Evolutionary conservation across 805 yeast species (phyloP), one percentile per base, ranked within the genome.

Genomic region (Cyberlindnera veronae): DNA sequence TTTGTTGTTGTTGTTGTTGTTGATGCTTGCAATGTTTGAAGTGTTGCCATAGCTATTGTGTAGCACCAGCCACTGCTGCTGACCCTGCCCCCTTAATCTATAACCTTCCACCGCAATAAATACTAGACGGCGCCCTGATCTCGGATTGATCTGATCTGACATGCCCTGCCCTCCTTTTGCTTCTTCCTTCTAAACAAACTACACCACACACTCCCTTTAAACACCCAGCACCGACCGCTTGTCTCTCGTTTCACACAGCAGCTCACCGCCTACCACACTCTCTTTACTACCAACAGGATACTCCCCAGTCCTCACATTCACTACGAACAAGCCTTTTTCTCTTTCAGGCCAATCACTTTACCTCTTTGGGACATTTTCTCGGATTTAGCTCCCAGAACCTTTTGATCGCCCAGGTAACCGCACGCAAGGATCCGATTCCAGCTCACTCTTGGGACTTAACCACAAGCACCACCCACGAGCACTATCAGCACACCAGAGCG

Each of bases 361-460:
- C 38, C 42, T 15, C 24, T 29, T 33, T 31, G 6, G 34, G 42
- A 12, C 17, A 15, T 27, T 33, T 23, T 34, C 21, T 31, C 38
- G 38, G 33, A 34, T 29, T n/a, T 34, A 29, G 8, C 20, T 39
- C 17, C 18, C 38, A 15, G 34, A 39, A 33, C 37, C 37, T 27
- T n/a, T n/a, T 29, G 34, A 39, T 39, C 38, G 42, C 38, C 42
- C 38, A 39, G 42, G 42, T 39, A 29, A 39, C 42, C 42, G 38
- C 34, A 31, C 34, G 24, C 24, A 16, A 30, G 19, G 14, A 15
- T n/a, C 23, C 37, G 16, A 19, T 19, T 17, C n/a, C 5, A 18
- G 23, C 13, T 15, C 17, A 13, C 27, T 6, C 6, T 20, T 31
- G 13, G 24, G 23, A 16, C n/a, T 17, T 26, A 16, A 18, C 15